phyloP scores from a whole-genome alignment of 1,284 basidiomycete genomes.

The Leccinum subrobustum region DNA sequence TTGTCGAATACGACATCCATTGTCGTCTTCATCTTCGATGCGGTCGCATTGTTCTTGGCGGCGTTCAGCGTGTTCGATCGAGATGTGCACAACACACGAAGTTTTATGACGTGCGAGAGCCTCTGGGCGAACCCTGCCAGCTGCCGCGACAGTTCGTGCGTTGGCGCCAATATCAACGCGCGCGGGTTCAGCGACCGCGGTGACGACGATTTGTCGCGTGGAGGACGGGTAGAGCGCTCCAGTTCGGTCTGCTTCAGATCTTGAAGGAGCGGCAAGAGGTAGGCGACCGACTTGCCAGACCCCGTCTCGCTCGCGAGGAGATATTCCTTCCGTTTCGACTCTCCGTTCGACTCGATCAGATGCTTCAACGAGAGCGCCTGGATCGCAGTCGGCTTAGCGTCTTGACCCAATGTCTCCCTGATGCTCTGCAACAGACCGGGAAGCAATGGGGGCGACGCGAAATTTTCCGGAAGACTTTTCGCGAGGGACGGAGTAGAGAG shows the following conservation, averaged over 20 bases:
- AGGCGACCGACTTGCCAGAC: constrained; percentile 89
- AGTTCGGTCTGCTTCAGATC: constrained; percentile 65
- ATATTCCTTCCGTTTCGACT: constrained; percentile 47
- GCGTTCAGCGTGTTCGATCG: constrained; percentile 51
- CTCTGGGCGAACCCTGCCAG: constrained; percentile 71
- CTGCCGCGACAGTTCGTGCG: constrained; percentile 85
- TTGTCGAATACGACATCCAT: constrained; percentile 16
- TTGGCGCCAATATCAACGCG: constrained; percentile 79
- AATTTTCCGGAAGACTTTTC: constrained; percentile 29
- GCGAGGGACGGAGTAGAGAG: constrained; percentile 28
- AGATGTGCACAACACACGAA: constrained; percentile 72
- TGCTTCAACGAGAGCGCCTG: constrained; percentile 69
- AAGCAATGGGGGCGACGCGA: constrained; percentile 67
- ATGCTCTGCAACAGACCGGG: constrained; percentile 59
- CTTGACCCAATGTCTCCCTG: constrained; percentile 51
- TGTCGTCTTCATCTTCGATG: constrained; percentile 49
- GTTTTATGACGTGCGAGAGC: constrained; percentile 71
- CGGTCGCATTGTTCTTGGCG: constrained; percentile 37
- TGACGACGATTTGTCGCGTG: constrained; percentile 11
- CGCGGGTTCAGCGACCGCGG: constrained; percentile 54
- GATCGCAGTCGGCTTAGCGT: constrained; percentile 66
- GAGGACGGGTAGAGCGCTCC: constrained; percentile 4
- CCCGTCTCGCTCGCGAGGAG: constrained; percentile 86
- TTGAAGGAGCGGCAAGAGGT: constrained; percentile 80
- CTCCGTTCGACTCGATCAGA: constrained; percentile 40